Evolutionary conservation across 257 asterid species (phyloP).

Genomic region (Gentiana dahurica): DNA sequence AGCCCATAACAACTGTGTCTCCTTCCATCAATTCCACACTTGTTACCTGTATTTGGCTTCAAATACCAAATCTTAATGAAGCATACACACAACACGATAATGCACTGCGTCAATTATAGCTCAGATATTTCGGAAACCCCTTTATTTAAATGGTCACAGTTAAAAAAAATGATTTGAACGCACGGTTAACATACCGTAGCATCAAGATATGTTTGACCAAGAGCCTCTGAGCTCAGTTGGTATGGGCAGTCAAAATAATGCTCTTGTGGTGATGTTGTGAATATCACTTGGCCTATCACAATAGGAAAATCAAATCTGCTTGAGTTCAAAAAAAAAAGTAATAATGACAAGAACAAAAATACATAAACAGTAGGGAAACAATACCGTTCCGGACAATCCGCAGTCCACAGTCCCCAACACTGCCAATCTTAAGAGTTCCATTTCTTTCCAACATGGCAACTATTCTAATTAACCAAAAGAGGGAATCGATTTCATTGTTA

Average conservation of each 20-base stretch:
- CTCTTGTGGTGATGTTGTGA: slow-evolving; percentile 75
- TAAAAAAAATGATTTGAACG: slow-evolving; percentile 5
- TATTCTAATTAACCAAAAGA: slow-evolving; percentile 31
- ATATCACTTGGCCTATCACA: slow-evolving; percentile 49
- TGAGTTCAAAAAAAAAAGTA: background rate
- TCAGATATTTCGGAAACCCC: too few relatives aligned
- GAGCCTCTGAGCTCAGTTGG: slow-evolving; percentile 81
- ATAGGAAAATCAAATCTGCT: slow-evolving; percentile 1
- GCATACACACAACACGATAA: too few relatives aligned
- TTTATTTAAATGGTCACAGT: background rate
- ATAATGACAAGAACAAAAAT: background rate
- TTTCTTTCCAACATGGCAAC: slow-evolving; percentile 70
- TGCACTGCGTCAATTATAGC: background rate
- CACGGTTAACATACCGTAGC: slow-evolving; percentile 49
- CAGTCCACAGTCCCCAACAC: slow-evolving; percentile 85
- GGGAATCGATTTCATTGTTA: background rate
- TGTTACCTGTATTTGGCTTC: slow-evolving; percentile 39
- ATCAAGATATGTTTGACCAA: slow-evolving; percentile 75
- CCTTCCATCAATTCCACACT: slow-evolving; percentile 62
- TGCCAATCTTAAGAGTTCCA: slow-evolving; percentile 65
- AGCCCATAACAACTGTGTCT: slow-evolving; percentile 62
- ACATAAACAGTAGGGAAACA: background rate
- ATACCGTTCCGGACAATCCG: slow-evolving; percentile 62
- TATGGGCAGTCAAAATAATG: slow-evolving; percentile 91
- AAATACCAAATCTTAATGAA: background rate